Evolutionary conservation across 495 filamentous ascomycete genomes (phyloP).

Genomic region (Acidiella bohemica): DNA sequence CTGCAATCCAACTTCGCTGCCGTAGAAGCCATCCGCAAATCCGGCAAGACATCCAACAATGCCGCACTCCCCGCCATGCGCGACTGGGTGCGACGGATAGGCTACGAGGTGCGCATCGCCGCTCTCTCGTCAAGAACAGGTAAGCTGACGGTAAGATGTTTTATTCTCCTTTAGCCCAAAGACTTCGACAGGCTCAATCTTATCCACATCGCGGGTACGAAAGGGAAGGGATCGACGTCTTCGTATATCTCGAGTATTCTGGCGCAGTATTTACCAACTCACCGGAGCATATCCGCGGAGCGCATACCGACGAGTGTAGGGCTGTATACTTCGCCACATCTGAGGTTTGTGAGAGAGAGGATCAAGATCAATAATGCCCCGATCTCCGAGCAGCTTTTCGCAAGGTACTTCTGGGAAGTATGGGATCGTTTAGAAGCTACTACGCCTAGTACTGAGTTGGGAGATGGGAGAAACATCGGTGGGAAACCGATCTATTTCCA

Average conservation of each 20-base stretch:
- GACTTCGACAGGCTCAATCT: conserved; percentile 65
- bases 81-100: conserved; percentile 60
- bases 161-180: conserved; percentile 47
- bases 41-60: conserved; percentile 52
- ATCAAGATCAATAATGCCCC: conserved; percentile 70
- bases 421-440: conserved; percentile 63
- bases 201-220: conserved; percentile 80
- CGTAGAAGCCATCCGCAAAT: conserved; percentile 59
- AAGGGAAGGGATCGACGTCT: conserved; percentile 79
- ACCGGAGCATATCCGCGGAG: conserved; percentile 24
- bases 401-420: conserved; percentile 75
- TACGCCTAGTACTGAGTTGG: conserved; percentile 33
- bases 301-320: conserved; percentile 37
- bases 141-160: conserved; percentile 6
- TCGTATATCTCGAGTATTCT: conserved; percentile 53
- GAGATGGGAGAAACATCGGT: conserved; percentile 24
- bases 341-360: conserved; percentile 76
- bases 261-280: conserved; percentile 38
- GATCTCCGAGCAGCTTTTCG: conserved; percentile 61
- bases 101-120: conserved; percentile 49
- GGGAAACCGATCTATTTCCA: conserved; percentile 80
- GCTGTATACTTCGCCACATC: conserved; percentile 78
- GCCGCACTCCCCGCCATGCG: conserved; percentile 61
- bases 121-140: neutral
- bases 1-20: conserved; percentile 75